Evolutionary conservation across 305 asterid species (phyloP).

Genomic region (Fraxinus paxiana): DNA sequence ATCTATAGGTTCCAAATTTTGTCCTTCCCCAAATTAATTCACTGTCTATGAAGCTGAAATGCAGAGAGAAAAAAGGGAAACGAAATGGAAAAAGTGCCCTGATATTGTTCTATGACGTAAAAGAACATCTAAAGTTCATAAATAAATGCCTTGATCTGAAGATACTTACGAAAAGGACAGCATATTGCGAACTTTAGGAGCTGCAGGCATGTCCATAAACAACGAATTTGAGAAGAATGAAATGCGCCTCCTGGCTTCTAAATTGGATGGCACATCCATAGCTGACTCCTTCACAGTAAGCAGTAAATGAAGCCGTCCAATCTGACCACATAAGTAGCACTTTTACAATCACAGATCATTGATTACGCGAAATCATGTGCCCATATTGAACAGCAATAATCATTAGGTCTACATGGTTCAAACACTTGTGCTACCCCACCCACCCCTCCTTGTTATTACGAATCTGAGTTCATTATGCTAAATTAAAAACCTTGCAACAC

Average conservation of each 20-base stretch:
- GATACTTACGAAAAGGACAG: slow-evolving; percentile 86
- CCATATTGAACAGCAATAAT: background rate
- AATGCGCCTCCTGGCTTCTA: slow-evolving; percentile 94
- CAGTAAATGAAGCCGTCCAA: slow-evolving; percentile 77
- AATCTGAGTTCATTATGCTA: background rate
- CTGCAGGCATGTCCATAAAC: slow-evolving; percentile 95
- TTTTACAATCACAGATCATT: slow-evolving; percentile 13
- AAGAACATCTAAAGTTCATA: slow-evolving; percentile 2
- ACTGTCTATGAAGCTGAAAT: background rate
- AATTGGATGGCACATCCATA: slow-evolving; percentile 93
- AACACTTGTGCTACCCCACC: background rate
- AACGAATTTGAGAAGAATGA: slow-evolving; percentile 94
- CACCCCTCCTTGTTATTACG: background rate
- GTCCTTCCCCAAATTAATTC: background rate
- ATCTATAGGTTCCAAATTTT: background rate
- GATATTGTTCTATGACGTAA: background rate
- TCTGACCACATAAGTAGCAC: slow-evolving; percentile 46
- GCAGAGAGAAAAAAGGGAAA: background rate
- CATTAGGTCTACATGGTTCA: background rate
- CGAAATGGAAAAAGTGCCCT: background rate
- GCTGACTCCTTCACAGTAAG: slow-evolving; percentile 96
- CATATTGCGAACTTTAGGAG: slow-evolving; percentile 99
- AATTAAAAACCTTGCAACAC: slow-evolving; percentile 4
- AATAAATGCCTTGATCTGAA: slow-evolving; percentile 15
- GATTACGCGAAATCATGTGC: background rate